Base-by-base conservation (phyloP, 2,329 filamentous ascomycete genomes). In the Ciborinia camelliae region DNA sequence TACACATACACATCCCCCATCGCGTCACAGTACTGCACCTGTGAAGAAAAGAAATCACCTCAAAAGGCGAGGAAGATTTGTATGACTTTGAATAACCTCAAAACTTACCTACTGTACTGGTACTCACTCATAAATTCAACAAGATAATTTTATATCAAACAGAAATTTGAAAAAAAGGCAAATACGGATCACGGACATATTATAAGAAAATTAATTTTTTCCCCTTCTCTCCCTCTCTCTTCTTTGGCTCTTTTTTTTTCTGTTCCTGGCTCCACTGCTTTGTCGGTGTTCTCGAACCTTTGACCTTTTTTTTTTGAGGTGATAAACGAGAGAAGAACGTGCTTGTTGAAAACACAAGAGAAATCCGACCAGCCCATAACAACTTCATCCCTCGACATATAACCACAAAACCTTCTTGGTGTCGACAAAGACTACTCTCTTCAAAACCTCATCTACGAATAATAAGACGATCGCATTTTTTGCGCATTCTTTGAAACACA, bases 241-340 rank as follows among this genome's bases (percentile, higher is more conserved):
- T 61, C 45, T 52, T 61, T n/a, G n/a, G n/a, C n/a, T 39, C 23
- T 12, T 39, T 39, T 43, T 45, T 45, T 30, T 45, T 32, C 39
- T 58, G 54, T 58, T 45, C 54, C 59, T 62, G 59, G 48, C 37
- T 62, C 59, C 59, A 62, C 59, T 62, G 26, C 59, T 62, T 45
- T 62, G 59, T 62, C 39, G 47, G 28, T 41, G 60, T 54, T 54
- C 60, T 53, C 48, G 60, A 62, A 62, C 60, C 60, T 54, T 62
- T 54, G 48, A 43, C n/a, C 48, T 43, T 43, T 53, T 43, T 35
- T 43, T 30, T 32, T 30, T n/a, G 28, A 37, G 51, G 61, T 41
- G 39, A 63, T 63, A 63, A 58, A 63, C 61, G 61, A 55, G 57
- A 39, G 30, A 41, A 45, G 47, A 15, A 28, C 61, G 61, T 52